A percentile compares a stretch with the other conserved stretches of the same genome.
These are phyloP conservation scores for Ailanthus altissimus DNA, from an alignment of 345 rosid species.

Conservation along the genomic window DNA sequence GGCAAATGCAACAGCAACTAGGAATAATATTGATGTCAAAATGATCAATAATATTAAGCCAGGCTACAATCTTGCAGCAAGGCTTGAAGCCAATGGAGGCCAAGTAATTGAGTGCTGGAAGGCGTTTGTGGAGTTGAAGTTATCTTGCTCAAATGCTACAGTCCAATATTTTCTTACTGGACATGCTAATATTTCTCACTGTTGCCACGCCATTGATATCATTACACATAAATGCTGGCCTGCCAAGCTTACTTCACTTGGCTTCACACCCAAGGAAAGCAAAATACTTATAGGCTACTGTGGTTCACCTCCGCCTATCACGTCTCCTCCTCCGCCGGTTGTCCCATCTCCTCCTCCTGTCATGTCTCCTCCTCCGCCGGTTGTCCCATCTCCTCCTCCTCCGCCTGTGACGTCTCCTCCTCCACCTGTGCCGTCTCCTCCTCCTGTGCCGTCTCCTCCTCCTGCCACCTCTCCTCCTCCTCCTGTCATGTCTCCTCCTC, in stretches of 20 bases:
- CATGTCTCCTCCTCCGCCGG: too few relatives aligned
- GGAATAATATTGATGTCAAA: slow-evolving; percentile 12
- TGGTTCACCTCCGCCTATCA: slow-evolving; percentile 38
- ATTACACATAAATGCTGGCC: slow-evolving; percentile 77
- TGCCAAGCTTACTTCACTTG: slow-evolving; percentile 66
- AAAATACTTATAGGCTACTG: slow-evolving; percentile 61
- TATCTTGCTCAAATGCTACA: slow-evolving; percentile 71
- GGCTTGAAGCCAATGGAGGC: slow-evolving; percentile 43
- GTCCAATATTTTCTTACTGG: slow-evolving; percentile 61
- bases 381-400: too few relatives aligned
- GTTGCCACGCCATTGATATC: slow-evolving; percentile 59
- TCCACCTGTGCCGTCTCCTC: too few relatives aligned
- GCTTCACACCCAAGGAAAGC: slow-evolving; percentile 59
- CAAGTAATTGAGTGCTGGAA: slow-evolving; percentile 59
- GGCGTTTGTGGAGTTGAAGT: slow-evolving; percentile 59
- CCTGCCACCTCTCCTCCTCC: too few relatives aligned
- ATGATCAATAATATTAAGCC: slow-evolving; percentile 4
- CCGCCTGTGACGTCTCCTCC: too few relatives aligned
- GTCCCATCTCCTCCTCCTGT: too few relatives aligned
- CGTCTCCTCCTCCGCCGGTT: too few relatives aligned
- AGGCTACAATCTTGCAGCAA: slow-evolving; percentile 32
- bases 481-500: too few relatives aligned
- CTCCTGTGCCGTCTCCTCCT: too few relatives aligned
- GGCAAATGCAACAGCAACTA: slow-evolving; percentile 19
- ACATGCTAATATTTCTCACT: slow-evolving; percentile 41